phyloP scores from a whole-genome alignment of 176 grass and related monocot species.

The Oryza glumipatula region DNA sequence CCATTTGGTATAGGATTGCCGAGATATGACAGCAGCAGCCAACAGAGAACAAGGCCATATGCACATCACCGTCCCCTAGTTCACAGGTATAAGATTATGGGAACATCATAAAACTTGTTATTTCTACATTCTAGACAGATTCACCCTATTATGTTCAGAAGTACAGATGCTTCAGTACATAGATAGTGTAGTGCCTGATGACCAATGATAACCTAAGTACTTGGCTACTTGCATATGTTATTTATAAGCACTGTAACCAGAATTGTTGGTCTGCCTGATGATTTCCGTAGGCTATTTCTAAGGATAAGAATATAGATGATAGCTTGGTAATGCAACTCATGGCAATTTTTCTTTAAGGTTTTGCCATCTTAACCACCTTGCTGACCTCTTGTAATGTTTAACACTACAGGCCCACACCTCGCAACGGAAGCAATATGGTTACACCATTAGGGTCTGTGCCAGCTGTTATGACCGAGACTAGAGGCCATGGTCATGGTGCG shows the following conservation, averaged over 20 bases:
- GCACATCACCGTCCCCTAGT: slow-evolving; percentile 65
- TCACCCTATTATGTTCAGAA: slow-evolving; percentile 17
- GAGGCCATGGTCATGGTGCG: slow-evolving; percentile 62
- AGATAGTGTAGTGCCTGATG: background rate
- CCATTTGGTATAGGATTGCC: slow-evolving; percentile 64
- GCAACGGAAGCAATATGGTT: slow-evolving; percentile 63
- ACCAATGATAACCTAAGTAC: slow-evolving; percentile 25
- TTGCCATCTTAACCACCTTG: slow-evolving; percentile 9
- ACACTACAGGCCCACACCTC: slow-evolving; percentile 63
- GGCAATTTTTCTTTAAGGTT: background rate
- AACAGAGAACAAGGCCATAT: slow-evolving; percentile 72
- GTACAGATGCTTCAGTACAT: slow-evolving; percentile 2
- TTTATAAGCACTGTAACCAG: slow-evolving; percentile 11
- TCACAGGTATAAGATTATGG: slow-evolving; percentile 55
- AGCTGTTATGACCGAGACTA: slow-evolving; percentile 59
- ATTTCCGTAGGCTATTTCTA: slow-evolving; percentile 13
- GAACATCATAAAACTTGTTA: background rate
- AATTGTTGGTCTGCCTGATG: slow-evolving; percentile 28
- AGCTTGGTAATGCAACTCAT: background rate
- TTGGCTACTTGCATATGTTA: background rate
- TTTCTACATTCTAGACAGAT: background rate
- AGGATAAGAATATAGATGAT: slow-evolving; percentile 13
- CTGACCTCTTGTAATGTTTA: slow-evolving; percentile 13
- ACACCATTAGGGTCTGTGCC: slow-evolving; percentile 55
- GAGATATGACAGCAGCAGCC: slow-evolving; percentile 67